Base-by-base conservation (phyloP, 192 early-diverging fungal species). In the Backusella tuberculispora region DNA sequence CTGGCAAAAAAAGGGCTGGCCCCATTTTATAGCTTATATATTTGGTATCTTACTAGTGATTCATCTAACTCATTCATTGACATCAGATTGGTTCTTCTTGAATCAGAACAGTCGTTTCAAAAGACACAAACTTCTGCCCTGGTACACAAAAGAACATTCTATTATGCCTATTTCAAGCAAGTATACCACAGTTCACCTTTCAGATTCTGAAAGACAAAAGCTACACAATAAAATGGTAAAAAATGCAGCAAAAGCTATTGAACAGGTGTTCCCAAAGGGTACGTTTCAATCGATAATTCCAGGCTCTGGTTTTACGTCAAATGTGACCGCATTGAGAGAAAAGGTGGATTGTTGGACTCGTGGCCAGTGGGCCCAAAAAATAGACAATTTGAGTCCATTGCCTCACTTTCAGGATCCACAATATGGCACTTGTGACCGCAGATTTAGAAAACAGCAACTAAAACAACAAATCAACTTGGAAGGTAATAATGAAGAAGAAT, bases 351-450 rank as follows among this genome's bases (percentile, higher is more conserved):
- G 78, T 38, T 80, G 74, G 69, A 80, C 78, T 37, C 64, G 67
- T 24, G 78, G 78, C 6, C 37, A 40, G 13, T 81, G 80, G 80
- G 63, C 67, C 3, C n/a, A 19, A 17, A 26, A 37, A 38, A 44
- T 53, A 19, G 19, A 66, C 19, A 42, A 67, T 34, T 26, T 14
- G 10, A 4, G 64, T 13, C 53, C 53, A 24, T 60, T 77, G 19
- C n/a, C 50, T n/a, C 80, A 81, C 19, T 71, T 77, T 13, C 80
- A 81, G 34, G 80, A 81, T 50, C 66, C 80, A 6, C 21, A 68
- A 5, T 81, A 74, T 50, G 60, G 69, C 0, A 70, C 34, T 0
- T 81, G 80, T 24, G 76, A 81, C 56, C 66, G 73, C 21, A 42
- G 38, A 34, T 76, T 69, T 12, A 63, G 50, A 13, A 48, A 63